Evolutionary conservation across 352 stramenopile genomes (phyloP), one percentile per base, ranked within the genome.

Genomic region (Albugo candida): DNA sequence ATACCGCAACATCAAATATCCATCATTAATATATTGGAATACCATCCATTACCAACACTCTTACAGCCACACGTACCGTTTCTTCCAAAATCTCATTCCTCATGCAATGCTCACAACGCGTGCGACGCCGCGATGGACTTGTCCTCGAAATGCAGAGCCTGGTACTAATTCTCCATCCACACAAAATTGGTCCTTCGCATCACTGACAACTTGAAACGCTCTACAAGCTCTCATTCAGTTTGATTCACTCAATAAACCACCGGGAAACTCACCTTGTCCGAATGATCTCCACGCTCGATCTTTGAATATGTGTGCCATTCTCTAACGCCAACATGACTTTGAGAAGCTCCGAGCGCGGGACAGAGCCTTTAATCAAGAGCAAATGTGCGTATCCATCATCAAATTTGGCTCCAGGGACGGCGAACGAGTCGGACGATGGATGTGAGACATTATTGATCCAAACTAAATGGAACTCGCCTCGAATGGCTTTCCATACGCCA

Each of bases 391-490:
- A 61, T 17, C 64, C 64, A 27, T 80, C 70, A 19, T 70, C 58
- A 17, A 71, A 63, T 34, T 44, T 47, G 13, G 69, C 70, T 11
- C 48, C 54, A n/a, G 69, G 70, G 11, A 57, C 67, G 38, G 76
- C 55, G 51, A 67, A 48, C 12, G 54, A 59, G 41, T 82, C 63
- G 0, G 64, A 62, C 12, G 62, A 54, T 3, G 65, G 56, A 45
- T 81, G 63, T 12, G 62, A 71, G 8, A 71, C 63, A 41, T 74
- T 81, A 55, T 74, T 67, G 17, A 54, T 54, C 69, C 70, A 83
- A 47, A 81, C 70, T 54, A 82, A 65, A 49, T 60, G 59, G 51
- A 78, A 83, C 13, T 51, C 52, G 0, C 67, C 67, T 19, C 64
- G 49, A 41, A 81, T 61, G 31, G 61, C 60, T 16, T 60, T 58